Evolutionary conservation across 2,329 filamentous ascomycete genomes (phyloP).

Genomic region (Aspergillus fructus): DNA sequence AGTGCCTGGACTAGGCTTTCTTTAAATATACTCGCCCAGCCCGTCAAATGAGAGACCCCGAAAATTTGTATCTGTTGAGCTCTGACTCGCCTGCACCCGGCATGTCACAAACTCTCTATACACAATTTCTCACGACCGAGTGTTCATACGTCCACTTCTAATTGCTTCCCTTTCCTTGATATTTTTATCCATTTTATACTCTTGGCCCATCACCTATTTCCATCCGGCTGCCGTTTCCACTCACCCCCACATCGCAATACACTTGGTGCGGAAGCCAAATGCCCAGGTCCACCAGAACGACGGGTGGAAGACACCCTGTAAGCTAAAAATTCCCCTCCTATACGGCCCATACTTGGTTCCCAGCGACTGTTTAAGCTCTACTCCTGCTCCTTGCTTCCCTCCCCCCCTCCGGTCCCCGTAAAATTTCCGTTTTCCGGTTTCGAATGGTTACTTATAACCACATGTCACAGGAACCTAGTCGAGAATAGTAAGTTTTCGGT

Average conservation of each 20-base stretch:
- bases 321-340: not conserved
- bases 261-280: constrained; percentile 4
- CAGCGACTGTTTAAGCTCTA: not conserved
- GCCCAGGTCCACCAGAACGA: constrained; percentile 9
- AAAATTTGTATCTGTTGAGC: not conserved
- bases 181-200: not conserved
- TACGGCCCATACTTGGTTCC: not conserved
- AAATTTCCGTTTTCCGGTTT: constrained; percentile 1
- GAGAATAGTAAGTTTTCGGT: constrained; percentile 25
- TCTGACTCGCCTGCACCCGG: not conserved
- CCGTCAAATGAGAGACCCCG: constrained; percentile 3
- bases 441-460: constrained; percentile 21
- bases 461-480: constrained; percentile 25
- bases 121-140: not conserved
- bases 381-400: not conserved
- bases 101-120: not conserved
- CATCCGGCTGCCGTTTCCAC: constrained; percentile 4
- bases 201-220: not conserved
- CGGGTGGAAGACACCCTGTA: constrained; percentile 3
- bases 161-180: not conserved
- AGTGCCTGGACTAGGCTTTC: not conserved
- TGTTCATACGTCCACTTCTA: not conserved
- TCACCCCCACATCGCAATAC: constrained; percentile 11
- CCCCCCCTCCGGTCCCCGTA: not conserved
- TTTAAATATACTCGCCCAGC: constrained; percentile 10